A percentile compares a stretch with the other conserved stretches of the same genome.
Conservation (phyloP, 73 alveolate genomes). For the Paramecium biaurelia region DNA sequence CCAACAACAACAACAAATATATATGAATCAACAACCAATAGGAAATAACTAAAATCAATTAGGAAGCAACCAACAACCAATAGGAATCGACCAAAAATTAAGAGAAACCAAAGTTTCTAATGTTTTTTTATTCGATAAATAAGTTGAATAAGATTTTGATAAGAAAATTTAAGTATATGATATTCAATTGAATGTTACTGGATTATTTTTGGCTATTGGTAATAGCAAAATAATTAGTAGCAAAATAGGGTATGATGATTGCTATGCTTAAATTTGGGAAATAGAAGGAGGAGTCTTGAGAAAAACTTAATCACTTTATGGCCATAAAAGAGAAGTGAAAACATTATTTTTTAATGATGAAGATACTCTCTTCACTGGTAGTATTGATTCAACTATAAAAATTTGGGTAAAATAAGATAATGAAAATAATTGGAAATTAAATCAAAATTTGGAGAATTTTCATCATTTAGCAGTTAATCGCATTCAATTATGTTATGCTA, state of each 20-base stretch:
- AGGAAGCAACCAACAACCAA: too few relatives aligned
- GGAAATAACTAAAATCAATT: too few relatives aligned
- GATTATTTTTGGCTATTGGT: not conserved
- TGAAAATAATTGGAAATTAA: not conserved
- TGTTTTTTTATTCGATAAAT: not conserved
- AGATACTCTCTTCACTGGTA: not conserved
- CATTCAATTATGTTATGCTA: not conserved
- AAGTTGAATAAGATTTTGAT: not conserved
- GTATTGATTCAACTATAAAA: not conserved
- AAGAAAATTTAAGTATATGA: not conserved
- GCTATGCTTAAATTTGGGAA: not conserved
- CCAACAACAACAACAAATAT: too few relatives aligned
- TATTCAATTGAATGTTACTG: not conserved
- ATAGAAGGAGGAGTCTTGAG: not conserved
- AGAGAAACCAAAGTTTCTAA: too few relatives aligned
- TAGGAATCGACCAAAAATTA: too few relatives aligned
- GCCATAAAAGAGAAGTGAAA: not conserved
- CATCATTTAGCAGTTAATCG: not conserved
- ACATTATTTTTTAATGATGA: not conserved
- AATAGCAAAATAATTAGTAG: not conserved
- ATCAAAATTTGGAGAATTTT: not conserved
- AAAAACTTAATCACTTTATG: not conserved
- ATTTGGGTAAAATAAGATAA: not conserved
- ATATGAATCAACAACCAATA: too few relatives aligned
- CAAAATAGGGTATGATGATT: not conserved